Base-by-base conservation (phyloP, 139 green algal species). In the Ettlia oleoabundans region DNA sequence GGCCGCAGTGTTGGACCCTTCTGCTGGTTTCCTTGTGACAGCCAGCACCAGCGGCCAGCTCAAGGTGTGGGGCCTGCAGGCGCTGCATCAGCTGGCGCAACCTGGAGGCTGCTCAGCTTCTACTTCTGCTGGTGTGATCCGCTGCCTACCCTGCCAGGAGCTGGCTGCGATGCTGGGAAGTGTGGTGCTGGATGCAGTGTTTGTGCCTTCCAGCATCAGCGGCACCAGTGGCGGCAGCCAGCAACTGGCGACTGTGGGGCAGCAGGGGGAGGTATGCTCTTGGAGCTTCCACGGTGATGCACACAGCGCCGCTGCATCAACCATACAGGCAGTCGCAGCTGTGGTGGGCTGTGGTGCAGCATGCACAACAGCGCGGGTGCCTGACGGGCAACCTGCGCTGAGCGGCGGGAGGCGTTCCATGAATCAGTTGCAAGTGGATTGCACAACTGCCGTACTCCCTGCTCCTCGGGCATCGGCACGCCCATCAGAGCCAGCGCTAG, bases 81-180 rank as follows among this genome's bases (percentile, higher is more conserved):
- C 73, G 30, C 33, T 87, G 72, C 33, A 86, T 61, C 30, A 75
- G 47, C 81, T 82, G 62, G 7, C 68, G n/a, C 67, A 75, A 30
- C 30, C 24, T 4, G 13, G 18, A 41, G 8, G 30, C 9, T 4
- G 1, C 40, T 6, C 38, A 33, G n/a, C n/a, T 2, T 1, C 52
- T 4, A 21, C 72, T 2, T 5, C 28, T 15, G 28, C 38, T 15
- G 52, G 2, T 37, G n/a, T 70, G 10, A 58, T 81, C 4, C 33
- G 41, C 58, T 55, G 58, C 75, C 55, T 81, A 38, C 58, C 75
- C 13, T 55, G 28, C 62, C 55, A 81, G 40, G 58, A 72, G 38
- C 13, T 71, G 0, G 22, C 22, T 24, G 35, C 35, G 2, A 24
- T 51, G 1, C 6, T 24, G 5, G 53, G 73, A 37, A 69, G 53